These are phyloP conservation scores for Ormosia semicastrata DNA, from an alignment of 306 rosid species.

Conservation along the genomic window DNA sequence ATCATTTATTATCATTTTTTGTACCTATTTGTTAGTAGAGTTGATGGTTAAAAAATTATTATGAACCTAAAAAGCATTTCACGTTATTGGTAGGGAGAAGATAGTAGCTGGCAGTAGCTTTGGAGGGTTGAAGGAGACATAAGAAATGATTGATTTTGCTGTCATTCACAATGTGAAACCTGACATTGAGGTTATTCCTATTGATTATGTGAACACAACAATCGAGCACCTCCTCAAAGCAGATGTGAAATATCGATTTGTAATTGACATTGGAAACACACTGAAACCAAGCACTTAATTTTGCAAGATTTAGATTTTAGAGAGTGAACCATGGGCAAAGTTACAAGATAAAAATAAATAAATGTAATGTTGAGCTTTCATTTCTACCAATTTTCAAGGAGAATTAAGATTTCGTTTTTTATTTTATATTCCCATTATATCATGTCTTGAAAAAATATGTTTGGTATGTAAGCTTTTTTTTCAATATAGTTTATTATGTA, in stretches of 20 bases:
- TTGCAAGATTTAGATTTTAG: background rate
- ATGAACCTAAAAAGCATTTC: background rate
- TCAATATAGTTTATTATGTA: too few relatives aligned
- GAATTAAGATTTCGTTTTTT: too few relatives aligned
- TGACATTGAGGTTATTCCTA: conserved; percentile 31
- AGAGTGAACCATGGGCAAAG: background rate
- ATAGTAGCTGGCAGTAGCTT: conserved; percentile 6
- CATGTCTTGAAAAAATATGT: too few relatives aligned
- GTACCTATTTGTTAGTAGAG: background rate
- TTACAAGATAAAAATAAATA: background rate
- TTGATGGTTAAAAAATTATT: too few relatives aligned
- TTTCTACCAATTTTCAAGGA: background rate
- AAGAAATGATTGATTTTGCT: conserved; percentile 38
- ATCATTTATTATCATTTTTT: too few relatives aligned
- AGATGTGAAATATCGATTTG: conserved; percentile 36
- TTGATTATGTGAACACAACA: too few relatives aligned
- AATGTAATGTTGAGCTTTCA: background rate
- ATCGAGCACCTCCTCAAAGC: background rate
- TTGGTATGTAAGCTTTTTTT: too few relatives aligned
- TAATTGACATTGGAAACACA: conserved; percentile 24
- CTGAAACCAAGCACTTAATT: background rate
- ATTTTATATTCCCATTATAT: too few relatives aligned
- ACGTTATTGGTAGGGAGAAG: conserved; percentile 18
- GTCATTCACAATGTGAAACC: conserved; percentile 3
- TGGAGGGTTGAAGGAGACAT: conserved; percentile 29